A percentile compares a stretch with the other conserved stretches of the same genome.
Conservation (phyloP, 208 protist genomes). For the Angomonas deanei region DNA sequence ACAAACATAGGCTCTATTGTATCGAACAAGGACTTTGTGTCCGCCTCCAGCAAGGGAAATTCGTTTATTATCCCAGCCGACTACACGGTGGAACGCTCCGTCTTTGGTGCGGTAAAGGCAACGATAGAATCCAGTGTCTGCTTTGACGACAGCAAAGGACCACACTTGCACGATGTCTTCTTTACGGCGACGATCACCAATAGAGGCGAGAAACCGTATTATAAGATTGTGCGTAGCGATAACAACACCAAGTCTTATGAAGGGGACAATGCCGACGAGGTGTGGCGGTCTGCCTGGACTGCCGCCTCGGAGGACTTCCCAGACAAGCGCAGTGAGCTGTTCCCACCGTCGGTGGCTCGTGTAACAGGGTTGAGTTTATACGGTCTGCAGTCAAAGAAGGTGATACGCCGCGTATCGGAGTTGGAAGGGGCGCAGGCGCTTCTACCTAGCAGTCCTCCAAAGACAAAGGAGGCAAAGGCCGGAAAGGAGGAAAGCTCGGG, state of each 20-base stretch:
- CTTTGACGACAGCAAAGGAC: background rate
- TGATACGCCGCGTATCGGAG: background rate
- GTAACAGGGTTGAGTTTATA: background rate
- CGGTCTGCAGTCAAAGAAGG: background rate
- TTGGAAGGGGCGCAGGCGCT: background rate
- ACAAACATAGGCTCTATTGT: conserved; percentile 39
- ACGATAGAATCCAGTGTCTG: background rate
- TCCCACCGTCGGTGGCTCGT: background rate
- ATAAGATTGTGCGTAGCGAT: conserved; percentile 62
- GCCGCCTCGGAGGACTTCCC: conserved; percentile 55
- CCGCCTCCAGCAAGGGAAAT: conserved; percentile 13
- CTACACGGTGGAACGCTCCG: conserved; percentile 48
- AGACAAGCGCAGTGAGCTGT: background rate
- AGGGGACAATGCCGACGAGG: conserved; percentile 18
- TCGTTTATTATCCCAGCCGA: conserved; percentile 30
- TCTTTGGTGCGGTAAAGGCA: conserved; percentile 19
- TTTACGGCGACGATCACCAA: conserved; percentile 41
- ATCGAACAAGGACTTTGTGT: conserved; percentile 19
- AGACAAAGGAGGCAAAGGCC: conserved; percentile 8
- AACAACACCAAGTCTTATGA: conserved; percentile 28
- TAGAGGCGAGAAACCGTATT: conserved; percentile 17
- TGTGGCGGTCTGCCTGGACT: conserved; percentile 46
- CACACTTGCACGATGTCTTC: conserved; percentile 9
- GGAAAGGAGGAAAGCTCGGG: background rate
- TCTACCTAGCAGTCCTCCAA: background rate